Base-by-base conservation (phyloP, 129 eudicot species). In the Scalesia atractyloides region DNA sequence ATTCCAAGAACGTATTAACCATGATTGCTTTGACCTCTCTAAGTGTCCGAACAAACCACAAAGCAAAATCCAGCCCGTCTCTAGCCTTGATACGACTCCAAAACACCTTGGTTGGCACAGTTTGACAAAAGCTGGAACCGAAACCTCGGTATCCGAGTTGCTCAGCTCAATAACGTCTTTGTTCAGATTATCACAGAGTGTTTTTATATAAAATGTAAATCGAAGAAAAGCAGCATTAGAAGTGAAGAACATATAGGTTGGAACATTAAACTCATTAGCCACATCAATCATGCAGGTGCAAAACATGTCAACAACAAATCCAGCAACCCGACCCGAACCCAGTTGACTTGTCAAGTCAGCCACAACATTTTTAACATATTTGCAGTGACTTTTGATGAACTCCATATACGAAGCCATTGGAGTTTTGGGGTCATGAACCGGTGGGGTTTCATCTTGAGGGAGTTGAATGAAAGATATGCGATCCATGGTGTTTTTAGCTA, bases 221-320 rank as follows among this genome's bases (percentile, higher is more conserved):
- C 64, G 64, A 43, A 68, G 56, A 68, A 68, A 59, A 33, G 70
- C 70, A 19, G 64, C 75, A 57, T 43, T 41, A 14, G 75, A 68
- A 68, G 65, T 56, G 18, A 76, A 76, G 64, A 68, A 76, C 1
- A 68, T 18, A 9, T 59, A 76, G 14, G 69, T 68, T 26, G 81
- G 75, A 63, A 69, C 43, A n/a, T 76, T 76, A 26, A 76, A 68
- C 70, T 69, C 53, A 10, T 69, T 70, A 8, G 81, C 75, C 39
- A 76, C 75, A 69, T 76, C 81, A 3, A 76, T 69, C 75, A 69
- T 76, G 64, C 69, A 8, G n/a, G 69, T 26, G 37, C 81, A 76
- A 50, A 68, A 69, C 67, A 68, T 58, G 44, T 76, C 81, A 5
- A 76, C 5, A 39, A 76, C 81, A 2, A 76, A 30, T 26, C 81